These are phyloP conservation scores for Neophaeococcomyces mojaviensis DNA, from an alignment of 2,329 filamentous ascomycete genomes.

Conservation along the genomic window DNA sequence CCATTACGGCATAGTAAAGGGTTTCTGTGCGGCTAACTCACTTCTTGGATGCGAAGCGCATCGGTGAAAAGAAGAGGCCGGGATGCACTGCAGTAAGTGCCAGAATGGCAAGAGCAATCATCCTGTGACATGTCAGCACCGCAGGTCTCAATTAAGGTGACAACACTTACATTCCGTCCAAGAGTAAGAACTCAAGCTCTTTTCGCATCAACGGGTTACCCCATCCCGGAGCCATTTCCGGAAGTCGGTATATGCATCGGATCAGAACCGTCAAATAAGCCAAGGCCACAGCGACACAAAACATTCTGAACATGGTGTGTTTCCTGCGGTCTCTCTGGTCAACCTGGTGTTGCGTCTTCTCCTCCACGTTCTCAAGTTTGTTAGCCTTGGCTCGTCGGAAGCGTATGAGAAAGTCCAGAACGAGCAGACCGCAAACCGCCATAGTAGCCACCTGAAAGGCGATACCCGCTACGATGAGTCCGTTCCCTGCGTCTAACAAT, in stretches of 20 bases:
- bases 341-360: constrained; percentile 15
- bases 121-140: constrained; percentile 28
- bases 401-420: constrained; percentile 40
- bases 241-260: constrained; percentile 40
- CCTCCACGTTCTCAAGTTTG: constrained; percentile 25
- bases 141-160: neutral
- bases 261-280: constrained; percentile 36
- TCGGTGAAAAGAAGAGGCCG: constrained; percentile 35
- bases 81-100: constrained; percentile 39
- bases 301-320: constrained; percentile 16
- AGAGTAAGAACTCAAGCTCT: constrained; percentile 40
- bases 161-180: constrained; percentile 40
- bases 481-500: constrained; percentile 41
- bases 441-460: constrained; percentile 49
- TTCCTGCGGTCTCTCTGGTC: constrained; percentile 11
- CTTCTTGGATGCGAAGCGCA: constrained; percentile 14
- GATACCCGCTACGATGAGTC: constrained; percentile 53
- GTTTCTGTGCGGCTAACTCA: too few relatives aligned
- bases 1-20: too few relatives aligned
- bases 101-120: constrained; percentile 37
- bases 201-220: constrained; percentile 40
- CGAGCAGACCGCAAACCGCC: constrained; percentile 25
- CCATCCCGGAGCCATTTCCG: constrained; percentile 46
- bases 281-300: constrained; percentile 18
- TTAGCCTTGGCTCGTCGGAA: constrained; percentile 23